Conservation (phyloP, 768 basidiomycete genomes). For the Hydnum rufescens region DNA sequence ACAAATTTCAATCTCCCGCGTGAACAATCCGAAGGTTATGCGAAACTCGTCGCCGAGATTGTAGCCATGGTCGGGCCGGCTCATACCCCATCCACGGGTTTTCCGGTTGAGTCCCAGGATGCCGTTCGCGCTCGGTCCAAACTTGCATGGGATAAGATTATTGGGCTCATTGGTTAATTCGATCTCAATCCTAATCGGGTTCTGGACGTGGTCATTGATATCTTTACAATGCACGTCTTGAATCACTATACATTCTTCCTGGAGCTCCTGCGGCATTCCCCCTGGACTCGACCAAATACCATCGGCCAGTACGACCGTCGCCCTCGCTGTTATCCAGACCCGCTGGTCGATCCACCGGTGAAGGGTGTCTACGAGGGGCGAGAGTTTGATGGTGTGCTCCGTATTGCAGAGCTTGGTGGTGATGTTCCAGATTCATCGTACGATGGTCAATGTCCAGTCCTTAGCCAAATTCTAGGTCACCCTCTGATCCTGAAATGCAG, state of each 20-base stretch:
- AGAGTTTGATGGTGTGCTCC: conserved; percentile 44
- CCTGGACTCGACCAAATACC: conserved; percentile 33
- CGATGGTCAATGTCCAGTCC: too few relatives aligned
- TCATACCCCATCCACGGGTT: conserved; percentile 46
- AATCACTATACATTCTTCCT: conserved; percentile 82
- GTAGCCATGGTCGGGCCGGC: conserved; percentile 55
- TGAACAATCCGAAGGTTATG: conserved; percentile 95
- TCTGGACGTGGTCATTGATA: conserved; percentile 82
- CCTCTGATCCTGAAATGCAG: conserved; percentile 60
- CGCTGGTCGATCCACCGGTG: too few relatives aligned
- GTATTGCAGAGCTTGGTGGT: conserved; percentile 26
- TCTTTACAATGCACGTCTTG: conserved; percentile 61
- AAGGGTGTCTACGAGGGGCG: conserved; percentile 33
- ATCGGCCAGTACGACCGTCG: not conserved
- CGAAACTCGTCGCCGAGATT: conserved; percentile 74
- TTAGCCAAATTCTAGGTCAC: conserved; percentile 82
- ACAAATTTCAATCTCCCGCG: conserved; percentile 96
- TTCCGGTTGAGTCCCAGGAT: conserved; percentile 37
- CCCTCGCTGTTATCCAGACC: too few relatives aligned
- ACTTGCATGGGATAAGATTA: conserved; percentile 63
- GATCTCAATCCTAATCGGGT: conserved; percentile 91
- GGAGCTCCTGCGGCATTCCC: conserved; percentile 65
- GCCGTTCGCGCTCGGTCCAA: conserved; percentile 43
- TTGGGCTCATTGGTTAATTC: conserved; percentile 85
- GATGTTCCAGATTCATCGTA: conserved; percentile 20